A percentile compares a stretch with the other conserved stretches of the same genome.
Conservation (phyloP, 2,329 filamentous ascomycete species). For the Raffaelea arxii region DNA sequence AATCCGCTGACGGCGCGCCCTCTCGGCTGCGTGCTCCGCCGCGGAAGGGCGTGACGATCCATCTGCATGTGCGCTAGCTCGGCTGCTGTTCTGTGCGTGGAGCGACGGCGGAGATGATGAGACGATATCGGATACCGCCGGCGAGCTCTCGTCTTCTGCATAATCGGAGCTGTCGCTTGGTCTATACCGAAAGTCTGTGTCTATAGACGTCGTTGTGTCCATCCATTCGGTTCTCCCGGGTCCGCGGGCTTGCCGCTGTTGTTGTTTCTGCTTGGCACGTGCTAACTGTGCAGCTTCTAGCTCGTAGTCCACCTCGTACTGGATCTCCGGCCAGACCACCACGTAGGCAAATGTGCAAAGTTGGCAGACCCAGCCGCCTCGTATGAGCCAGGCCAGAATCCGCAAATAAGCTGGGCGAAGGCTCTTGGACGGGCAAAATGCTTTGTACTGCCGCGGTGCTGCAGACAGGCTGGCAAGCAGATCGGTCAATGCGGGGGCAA, state of each 20-base stretch:
- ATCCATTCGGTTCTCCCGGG: not conserved
- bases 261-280: constrained; percentile 18
- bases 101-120: constrained; percentile 10
- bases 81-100: not conserved
- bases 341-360: constrained; percentile 87
- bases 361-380: constrained; percentile 88
- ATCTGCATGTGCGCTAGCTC: not conserved
- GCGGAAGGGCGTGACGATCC: constrained; percentile 12
- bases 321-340: constrained; percentile 71
- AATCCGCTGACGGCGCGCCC: constrained; percentile 50
- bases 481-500: constrained; percentile 71
- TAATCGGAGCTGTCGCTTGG: not conserved
- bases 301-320: constrained; percentile 67
- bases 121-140: not conserved
- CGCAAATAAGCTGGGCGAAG: constrained; percentile 82
- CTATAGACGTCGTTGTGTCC: not conserved
- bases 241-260: constrained; percentile 1
- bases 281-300: constrained; percentile 55
- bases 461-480: constrained; percentile 79
- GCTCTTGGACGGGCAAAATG: constrained; percentile 75
- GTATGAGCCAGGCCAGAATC: constrained; percentile 87
- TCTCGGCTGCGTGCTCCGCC: constrained; percentile 48
- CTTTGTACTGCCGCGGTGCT: constrained; percentile 71
- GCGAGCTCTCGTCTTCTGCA: constrained; percentile 2
- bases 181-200: not conserved